Conservation (phyloP, 768 basidiomycete species). For the Auriscalpium vulgare region DNA sequence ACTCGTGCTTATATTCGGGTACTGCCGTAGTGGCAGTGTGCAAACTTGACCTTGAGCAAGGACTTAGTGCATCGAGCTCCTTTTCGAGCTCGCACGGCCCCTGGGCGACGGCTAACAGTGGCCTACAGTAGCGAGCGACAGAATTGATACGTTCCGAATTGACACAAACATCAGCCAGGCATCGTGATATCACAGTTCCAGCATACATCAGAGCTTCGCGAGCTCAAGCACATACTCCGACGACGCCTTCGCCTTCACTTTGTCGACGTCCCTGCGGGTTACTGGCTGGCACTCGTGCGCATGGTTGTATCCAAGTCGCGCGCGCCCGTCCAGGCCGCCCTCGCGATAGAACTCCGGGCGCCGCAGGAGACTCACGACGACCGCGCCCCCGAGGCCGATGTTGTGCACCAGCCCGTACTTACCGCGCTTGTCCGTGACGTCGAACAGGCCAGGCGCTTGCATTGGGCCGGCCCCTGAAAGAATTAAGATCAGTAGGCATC, state of each 20-base stretch:
- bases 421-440: slow-evolving; percentile 52
- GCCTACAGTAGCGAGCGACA: too few species aligned
- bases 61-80: too few species aligned
- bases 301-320: slow-evolving; percentile 77
- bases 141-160: too few species aligned
- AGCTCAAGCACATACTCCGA: slow-evolving; percentile 36
- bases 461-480: slow-evolving; percentile 71
- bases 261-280: slow-evolving; percentile 58
- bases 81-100: too few species aligned
- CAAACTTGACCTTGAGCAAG: too few species aligned
- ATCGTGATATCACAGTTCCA: not conserved
- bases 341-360: slow-evolving; percentile 69
- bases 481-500: not conserved
- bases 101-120: too few species aligned
- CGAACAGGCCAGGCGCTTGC: slow-evolving; percentile 70
- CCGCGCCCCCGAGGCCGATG: slow-evolving; percentile 75
- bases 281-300: slow-evolving; percentile 58
- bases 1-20: too few species aligned
- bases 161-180: too few species aligned
- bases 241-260: slow-evolving; percentile 62
- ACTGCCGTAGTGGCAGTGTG: too few species aligned
- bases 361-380: slow-evolving; percentile 66
- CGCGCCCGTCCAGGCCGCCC: slow-evolving; percentile 59
- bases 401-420: slow-evolving; percentile 82
- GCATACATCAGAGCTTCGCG: slow-evolving; percentile 31